Conservation (phyloP, 306 rosid genomes). For the Biancaea sappan region DNA sequence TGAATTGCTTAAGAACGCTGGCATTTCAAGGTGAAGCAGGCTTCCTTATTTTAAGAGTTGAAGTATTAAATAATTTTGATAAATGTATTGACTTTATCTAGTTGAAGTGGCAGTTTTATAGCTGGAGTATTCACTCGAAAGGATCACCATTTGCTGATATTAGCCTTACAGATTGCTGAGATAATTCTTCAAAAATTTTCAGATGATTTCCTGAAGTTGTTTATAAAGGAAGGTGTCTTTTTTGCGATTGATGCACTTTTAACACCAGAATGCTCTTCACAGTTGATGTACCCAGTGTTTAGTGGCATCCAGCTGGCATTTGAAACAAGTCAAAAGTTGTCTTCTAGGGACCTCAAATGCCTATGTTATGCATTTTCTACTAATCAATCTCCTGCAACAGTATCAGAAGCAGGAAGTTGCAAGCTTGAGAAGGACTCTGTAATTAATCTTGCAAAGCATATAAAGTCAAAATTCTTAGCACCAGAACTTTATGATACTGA, state of each 20-base stretch:
- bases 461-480: conserved; percentile 64
- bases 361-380: conserved; percentile 80
- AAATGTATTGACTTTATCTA: conserved; percentile 37
- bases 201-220: conserved; percentile 65
- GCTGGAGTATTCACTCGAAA: conserved; percentile 92
- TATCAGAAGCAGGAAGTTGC: conserved; percentile 65
- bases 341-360: conserved; percentile 63
- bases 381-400: conserved; percentile 47
- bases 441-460: conserved; percentile 68
- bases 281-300: conserved; percentile 58
- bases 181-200: conserved; percentile 78
- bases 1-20: conserved; percentile 67
- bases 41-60: conserved; percentile 26
- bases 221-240: conserved; percentile 92
- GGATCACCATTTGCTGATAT: conserved; percentile 84
- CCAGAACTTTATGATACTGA: conserved; percentile 67
- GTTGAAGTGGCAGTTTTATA: conserved; percentile 70
- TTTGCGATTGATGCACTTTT: conserved; percentile 82
- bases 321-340: conserved; percentile 59
- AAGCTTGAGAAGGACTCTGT: conserved; percentile 83
- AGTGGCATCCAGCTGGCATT: conserved; percentile 51
- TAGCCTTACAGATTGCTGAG: conserved; percentile 78
- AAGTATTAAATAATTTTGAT: conserved; percentile 35
- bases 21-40: conserved; percentile 81
- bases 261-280: conserved; percentile 66